phyloP scores from a whole-genome alignment of 495 filamentous ascomycete genomes.

The Filosporella fistucella region DNA sequence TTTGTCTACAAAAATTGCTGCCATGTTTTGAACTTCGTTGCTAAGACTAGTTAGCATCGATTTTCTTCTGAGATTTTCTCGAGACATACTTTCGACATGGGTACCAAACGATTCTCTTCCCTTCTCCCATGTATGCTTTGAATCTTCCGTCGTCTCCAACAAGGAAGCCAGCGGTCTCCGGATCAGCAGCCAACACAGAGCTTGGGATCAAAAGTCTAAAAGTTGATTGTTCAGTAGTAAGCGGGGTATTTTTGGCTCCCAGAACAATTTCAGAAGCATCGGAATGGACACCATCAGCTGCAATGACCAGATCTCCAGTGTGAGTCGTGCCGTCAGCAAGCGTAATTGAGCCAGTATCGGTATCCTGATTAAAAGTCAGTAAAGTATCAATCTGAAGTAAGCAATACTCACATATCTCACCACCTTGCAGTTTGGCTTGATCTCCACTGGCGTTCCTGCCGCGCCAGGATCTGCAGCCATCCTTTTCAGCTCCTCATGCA shows the following conservation, averaged over 20 bases:
- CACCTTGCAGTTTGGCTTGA: constrained; percentile 27
- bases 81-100: constrained; percentile 38
- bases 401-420: constrained; percentile 23
- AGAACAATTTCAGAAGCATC: constrained; percentile 21
- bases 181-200: constrained; percentile 38
- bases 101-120: constrained; percentile 56
- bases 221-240: constrained; percentile 20
- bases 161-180: constrained; percentile 42
- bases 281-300: constrained; percentile 37
- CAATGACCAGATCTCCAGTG: constrained; percentile 32
- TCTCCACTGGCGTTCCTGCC: constrained; percentile 29
- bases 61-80: background rate
- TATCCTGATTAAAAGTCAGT: constrained; percentile 29
- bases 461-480: constrained; percentile 31
- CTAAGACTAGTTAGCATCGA: background rate
- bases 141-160: constrained; percentile 34
- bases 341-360: constrained; percentile 33
- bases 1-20: constrained; percentile 48
- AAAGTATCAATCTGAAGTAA: constrained; percentile 9
- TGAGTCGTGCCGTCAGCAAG: constrained; percentile 27
- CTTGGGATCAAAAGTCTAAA: constrained; percentile 47
- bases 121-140: constrained; percentile 38
- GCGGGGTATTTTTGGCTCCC: constrained; percentile 18
- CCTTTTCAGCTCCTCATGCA: constrained; percentile 41
- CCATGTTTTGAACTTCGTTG: constrained; percentile 51